Evolutionary conservation across 495 filamentous ascomycete species (phyloP), one percentile per base, ranked within the genome.

Genomic region (Schizothecium vesticola): DNA sequence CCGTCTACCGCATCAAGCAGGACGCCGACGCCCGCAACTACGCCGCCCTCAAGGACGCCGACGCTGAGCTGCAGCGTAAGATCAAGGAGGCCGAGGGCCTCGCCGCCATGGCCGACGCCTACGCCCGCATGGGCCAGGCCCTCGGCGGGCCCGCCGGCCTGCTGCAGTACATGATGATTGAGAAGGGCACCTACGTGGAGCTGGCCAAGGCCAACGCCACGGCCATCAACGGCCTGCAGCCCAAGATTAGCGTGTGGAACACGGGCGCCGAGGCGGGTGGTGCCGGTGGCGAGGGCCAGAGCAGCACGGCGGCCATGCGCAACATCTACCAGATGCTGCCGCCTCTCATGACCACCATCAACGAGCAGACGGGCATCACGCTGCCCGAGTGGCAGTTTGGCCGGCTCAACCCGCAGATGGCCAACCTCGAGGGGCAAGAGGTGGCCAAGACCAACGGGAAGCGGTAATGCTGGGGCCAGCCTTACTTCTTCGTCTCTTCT

Each of bases 221-320:
- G 55, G 92, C 91, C 24, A 85, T 95, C 77, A 81, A 88, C 58
- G 92, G 92, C 61, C 79, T 95, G 71, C 86, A 92, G 72, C 92
- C 92, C 65, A 95, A 94, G 87, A 95, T 95, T 79, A 92, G 87
- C 61, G 85, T 92, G 11, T 95, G 92, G 92, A 94, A 93, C 77
- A 94, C 92, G 33, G 91, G 89, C 23, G 77, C 77, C 61, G 80
- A 82, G 64, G 77, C 73, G 12, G 78, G 79, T 26, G 75, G 75
- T 26, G 79, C 71, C 19, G 78, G 70, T 10, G 76, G 70, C 12
- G 72, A 51, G 10, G 26, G 70, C 59, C 76, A 75, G 56, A 75
- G 78, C 68, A 75, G 74, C 64, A 72, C 70, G 21, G 77, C 78
- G 2, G 77, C 81, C 12, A 74, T 83, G 74, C 74, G 82, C 63